Evolutionary conservation across 352 stramenopile genomes (phyloP).

Genomic region (Globisporangium cederbergense): DNA sequence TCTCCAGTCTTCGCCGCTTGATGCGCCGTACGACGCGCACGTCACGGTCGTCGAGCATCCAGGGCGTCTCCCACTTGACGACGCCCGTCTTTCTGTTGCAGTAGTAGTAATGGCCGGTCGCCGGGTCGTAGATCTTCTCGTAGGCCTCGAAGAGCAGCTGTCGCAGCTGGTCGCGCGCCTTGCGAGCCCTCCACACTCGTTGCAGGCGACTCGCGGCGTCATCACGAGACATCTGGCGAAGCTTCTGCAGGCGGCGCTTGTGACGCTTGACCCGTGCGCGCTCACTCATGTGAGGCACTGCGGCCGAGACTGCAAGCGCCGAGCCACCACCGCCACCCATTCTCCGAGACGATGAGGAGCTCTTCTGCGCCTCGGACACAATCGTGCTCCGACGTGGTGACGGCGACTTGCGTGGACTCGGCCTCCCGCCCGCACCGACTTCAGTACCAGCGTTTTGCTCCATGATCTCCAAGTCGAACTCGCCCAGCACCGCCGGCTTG

Average conservation of each 20-base stretch:
- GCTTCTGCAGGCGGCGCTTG: constrained; percentile 54
- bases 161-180: constrained; percentile 37
- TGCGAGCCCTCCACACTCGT: constrained; percentile 36
- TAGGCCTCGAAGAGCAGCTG: constrained; percentile 48
- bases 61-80: constrained; percentile 64
- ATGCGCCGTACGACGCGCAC: constrained; percentile 35
- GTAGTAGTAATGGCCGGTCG: constrained; percentile 67
- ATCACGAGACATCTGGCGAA: constrained; percentile 50
- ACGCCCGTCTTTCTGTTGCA: constrained; percentile 69
- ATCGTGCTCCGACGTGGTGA: constrained; percentile 15
- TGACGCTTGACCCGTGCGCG: constrained; percentile 56
- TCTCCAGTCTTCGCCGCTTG: constrained; percentile 39
- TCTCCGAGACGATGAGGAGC: neutral
- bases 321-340: neutral
- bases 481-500: constrained; percentile 51
- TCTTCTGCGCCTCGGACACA: neutral
- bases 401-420: constrained; percentile 12
- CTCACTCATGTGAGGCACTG: constrained; percentile 38
- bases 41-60: constrained; percentile 40
- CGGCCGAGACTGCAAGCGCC: neutral
- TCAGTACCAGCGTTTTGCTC: neutral
- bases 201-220: constrained; percentile 58
- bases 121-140: constrained; percentile 72
- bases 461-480: constrained; percentile 48
- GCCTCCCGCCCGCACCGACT: neutral